Conservation (phyloP, 2,329 filamentous ascomycete genomes). For the Fusarium virguliforme region DNA sequence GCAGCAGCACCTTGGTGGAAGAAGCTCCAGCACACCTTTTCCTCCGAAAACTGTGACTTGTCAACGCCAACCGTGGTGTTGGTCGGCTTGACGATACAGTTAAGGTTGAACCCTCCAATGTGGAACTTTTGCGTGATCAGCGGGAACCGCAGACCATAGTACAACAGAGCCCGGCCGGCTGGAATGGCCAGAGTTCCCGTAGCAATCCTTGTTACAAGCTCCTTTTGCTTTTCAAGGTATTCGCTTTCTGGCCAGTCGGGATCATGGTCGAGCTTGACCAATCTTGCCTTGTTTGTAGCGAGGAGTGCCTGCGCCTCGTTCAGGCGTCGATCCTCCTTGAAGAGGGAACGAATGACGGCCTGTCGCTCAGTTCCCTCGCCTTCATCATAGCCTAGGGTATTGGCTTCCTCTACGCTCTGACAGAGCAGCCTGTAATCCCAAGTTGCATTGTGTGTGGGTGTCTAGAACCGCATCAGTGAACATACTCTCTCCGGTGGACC, state of each 20-base stretch:
- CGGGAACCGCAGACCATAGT: slow-evolving; percentile 89
- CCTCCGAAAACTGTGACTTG: slow-evolving; percentile 88
- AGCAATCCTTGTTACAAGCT: slow-evolving; percentile 88
- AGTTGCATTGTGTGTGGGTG: slow-evolving; percentile 75
- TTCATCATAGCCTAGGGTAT: slow-evolving; percentile 77
- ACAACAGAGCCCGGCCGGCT: slow-evolving; percentile 87
- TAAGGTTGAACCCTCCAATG: slow-evolving; percentile 91
- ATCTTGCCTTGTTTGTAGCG: slow-evolving; percentile 85
- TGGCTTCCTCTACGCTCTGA: slow-evolving; percentile 73
- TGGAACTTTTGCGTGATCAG: slow-evolving; percentile 93
- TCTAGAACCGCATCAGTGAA: slow-evolving; percentile 58
- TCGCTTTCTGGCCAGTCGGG: slow-evolving; percentile 88
- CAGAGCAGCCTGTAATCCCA: slow-evolving; percentile 88
- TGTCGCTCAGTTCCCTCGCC: slow-evolving; percentile 88
- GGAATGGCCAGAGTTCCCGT: slow-evolving; percentile 91
- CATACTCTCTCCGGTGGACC: background rate
- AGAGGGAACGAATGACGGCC: slow-evolving; percentile 87
- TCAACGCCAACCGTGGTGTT: slow-evolving; percentile 96
- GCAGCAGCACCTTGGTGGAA: slow-evolving; percentile 98
- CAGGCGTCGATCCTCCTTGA: slow-evolving; percentile 91
- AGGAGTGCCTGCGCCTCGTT: slow-evolving; percentile 88
- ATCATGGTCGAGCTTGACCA: slow-evolving; percentile 82
- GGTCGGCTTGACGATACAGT: slow-evolving; percentile 91
- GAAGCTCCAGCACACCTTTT: slow-evolving; percentile 98
- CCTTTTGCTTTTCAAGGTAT: slow-evolving; percentile 92